phyloP scores from a whole-genome alignment of 2,329 filamentous ascomycete species.

The Setomelanomma holmii region DNA sequence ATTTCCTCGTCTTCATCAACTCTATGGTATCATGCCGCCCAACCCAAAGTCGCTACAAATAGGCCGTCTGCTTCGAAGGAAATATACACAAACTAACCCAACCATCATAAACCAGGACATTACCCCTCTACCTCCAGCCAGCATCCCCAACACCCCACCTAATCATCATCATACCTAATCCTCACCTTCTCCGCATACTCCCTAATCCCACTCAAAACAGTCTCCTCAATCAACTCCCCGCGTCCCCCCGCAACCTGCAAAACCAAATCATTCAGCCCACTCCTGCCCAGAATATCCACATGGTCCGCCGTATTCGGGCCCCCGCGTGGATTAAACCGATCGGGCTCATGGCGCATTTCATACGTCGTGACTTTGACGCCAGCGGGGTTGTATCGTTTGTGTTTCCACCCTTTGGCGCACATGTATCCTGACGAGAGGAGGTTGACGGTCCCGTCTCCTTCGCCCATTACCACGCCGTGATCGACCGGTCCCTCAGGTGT shows the following conservation, averaged over 20 bases:
- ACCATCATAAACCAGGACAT: not conserved
- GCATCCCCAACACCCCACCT: not conserved
- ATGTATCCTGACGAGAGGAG: slow-evolving; percentile 93
- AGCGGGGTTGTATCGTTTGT: slow-evolving; percentile 92
- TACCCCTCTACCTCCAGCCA: not conserved
- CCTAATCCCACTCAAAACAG: slow-evolving; percentile 79
- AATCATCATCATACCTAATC: slow-evolving; percentile 19
- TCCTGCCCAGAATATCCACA: slow-evolving; percentile 91
- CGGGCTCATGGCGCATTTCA: slow-evolving; percentile 97
- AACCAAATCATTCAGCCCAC: slow-evolving; percentile 89
- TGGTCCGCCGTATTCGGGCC: slow-evolving; percentile 83
- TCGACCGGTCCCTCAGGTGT: slow-evolving; percentile 61
- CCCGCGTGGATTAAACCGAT: slow-evolving; percentile 83
- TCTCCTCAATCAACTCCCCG: slow-evolving; percentile 79
- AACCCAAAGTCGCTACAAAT: not conserved
- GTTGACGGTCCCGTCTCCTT: slow-evolving; percentile 95
- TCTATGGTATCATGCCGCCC: slow-evolving; percentile 18
- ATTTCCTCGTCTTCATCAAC: too few relatives aligned
- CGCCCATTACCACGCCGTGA: slow-evolving; percentile 92
- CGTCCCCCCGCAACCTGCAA: slow-evolving; percentile 84
- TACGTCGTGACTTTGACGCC: slow-evolving; percentile 81
- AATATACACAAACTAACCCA: not conserved
- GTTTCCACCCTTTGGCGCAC: slow-evolving; percentile 93
- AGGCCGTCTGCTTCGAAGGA: not conserved
- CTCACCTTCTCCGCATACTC: slow-evolving; percentile 71